A percentile compares a stretch with the other conserved stretches of the same genome.
Conservation (phyloP, 306 rosid species). For the Prunus dulcis region DNA sequence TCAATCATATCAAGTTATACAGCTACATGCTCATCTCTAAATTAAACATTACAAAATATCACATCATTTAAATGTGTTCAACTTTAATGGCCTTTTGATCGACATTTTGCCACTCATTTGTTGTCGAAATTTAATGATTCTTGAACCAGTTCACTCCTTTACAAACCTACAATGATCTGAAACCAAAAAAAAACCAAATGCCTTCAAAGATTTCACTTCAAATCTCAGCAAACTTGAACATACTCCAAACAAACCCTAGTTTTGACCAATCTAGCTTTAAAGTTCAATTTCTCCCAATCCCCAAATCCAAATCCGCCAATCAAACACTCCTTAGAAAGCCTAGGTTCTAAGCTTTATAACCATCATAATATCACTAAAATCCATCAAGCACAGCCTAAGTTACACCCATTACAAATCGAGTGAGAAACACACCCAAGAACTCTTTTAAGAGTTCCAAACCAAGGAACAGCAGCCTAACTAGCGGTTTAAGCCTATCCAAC, state of each 20-base stretch:
- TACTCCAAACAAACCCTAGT: not conserved
- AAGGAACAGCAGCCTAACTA: not conserved
- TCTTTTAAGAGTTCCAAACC: not conserved
- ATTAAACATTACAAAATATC: not conserved
- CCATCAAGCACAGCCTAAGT: not conserved
- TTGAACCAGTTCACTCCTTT: not conserved
- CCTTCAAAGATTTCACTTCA: not conserved
- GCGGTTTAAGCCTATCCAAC: not conserved
- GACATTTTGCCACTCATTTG: not conserved
- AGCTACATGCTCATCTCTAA: not conserved
- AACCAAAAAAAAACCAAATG: not conserved
- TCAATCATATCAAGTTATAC: not conserved
- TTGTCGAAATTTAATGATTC: not conserved
- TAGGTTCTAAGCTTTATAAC: not conserved
- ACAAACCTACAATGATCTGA: not conserved
- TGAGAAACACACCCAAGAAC: conserved; percentile 31
- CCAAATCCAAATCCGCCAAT: not conserved
- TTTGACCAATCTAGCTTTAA: conserved; percentile 12
- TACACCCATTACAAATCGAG: conserved; percentile 17
- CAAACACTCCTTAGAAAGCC: conserved; percentile 9
- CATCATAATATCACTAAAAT: conserved; percentile 4
- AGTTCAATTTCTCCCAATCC: conserved; percentile 5
- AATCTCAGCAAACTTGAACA: not conserved
- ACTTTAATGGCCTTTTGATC: not conserved
- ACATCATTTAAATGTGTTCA: conserved; percentile 1